These are phyloP conservation scores for Russula griseocarnosa DNA, from an alignment of 768 basidiomycete species.

Conservation along the genomic window DNA sequence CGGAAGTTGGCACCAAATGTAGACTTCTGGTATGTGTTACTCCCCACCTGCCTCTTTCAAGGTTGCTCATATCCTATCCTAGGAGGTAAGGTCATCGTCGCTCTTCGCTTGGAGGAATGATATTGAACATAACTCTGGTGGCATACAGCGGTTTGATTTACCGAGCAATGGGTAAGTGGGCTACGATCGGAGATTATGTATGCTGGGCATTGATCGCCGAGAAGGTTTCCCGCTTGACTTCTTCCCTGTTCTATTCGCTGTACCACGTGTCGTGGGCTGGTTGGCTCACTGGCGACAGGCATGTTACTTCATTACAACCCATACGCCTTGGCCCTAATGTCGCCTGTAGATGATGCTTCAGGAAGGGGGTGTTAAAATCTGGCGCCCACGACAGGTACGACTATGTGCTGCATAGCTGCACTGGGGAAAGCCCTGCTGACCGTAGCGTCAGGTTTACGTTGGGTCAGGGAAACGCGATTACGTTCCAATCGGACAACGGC, in stretches of 20 bases:
- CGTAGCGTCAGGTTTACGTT: conserved; percentile 55
- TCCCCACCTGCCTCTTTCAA: not conserved
- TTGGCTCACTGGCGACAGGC: conserved; percentile 90
- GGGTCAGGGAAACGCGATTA: conserved; percentile 74
- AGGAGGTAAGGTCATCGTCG: conserved; percentile 47
- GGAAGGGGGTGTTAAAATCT: conserved; percentile 87
- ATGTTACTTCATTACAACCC: conserved; percentile 14
- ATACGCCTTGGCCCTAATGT: not conserved
- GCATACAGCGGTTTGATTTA: conserved; percentile 74
- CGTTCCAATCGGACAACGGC: conserved; percentile 59
- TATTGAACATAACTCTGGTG: not conserved
- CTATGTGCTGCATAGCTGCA: not conserved
- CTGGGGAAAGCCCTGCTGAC: not conserved
- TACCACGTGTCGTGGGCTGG: conserved; percentile 92
- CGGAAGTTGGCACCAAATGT: conserved; percentile 85
- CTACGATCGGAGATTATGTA: conserved; percentile 7
- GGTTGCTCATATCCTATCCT: conserved; percentile 19
- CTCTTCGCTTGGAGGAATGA: no score
- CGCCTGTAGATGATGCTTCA: conserved; percentile 79
- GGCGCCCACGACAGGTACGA: conserved; percentile 78
- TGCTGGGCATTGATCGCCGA: conserved; percentile 13
- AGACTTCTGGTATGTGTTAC: conserved; percentile 71
- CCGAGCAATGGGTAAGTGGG: conserved; percentile 75
- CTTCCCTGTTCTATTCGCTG: conserved; percentile 90
- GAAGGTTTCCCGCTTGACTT: conserved; percentile 89